These are phyloP conservation scores for Cercophora sp. DNA, from an alignment of 495 filamentous ascomycete species.

Conservation along the genomic window DNA sequence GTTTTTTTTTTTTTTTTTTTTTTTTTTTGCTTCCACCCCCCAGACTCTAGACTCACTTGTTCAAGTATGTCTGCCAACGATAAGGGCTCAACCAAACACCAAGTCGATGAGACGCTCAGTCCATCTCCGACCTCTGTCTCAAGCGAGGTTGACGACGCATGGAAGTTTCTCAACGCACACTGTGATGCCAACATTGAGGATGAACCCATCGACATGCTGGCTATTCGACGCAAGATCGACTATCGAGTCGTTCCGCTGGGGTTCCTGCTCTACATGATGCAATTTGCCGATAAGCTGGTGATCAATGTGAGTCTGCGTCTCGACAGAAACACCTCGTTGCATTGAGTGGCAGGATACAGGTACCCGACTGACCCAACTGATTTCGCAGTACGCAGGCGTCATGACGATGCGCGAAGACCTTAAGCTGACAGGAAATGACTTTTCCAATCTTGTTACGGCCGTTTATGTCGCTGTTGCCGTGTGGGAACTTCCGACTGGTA, in stretches of 20 bases:
- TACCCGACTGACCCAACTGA: not conserved
- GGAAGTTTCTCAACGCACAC: slow-evolving; percentile 33
- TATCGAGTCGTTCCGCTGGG: slow-evolving; percentile 44
- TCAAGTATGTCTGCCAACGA: too few relatives aligned
- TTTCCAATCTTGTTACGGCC: slow-evolving; percentile 34
- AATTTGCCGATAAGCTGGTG: slow-evolving; percentile 64
- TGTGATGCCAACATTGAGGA: slow-evolving; percentile 16
- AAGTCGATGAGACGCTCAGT: too few relatives aligned
- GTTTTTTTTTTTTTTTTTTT: too few relatives aligned
- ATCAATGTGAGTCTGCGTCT: slow-evolving; percentile 41
- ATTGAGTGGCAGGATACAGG: too few relatives aligned
- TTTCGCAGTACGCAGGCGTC: slow-evolving; percentile 34
- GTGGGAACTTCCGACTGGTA: slow-evolving; percentile 36
- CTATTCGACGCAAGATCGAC: slow-evolving; percentile 35
- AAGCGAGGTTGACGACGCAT: slow-evolving; percentile 28
- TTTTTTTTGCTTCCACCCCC: too few relatives aligned
- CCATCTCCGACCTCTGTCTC: not conserved
- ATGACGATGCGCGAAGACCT: slow-evolving; percentile 34
- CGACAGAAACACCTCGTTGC: not conserved
- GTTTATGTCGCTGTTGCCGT: slow-evolving; percentile 30
- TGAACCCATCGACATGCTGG: slow-evolving; percentile 19
- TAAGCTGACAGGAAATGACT: slow-evolving; percentile 32
- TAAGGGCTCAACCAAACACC: too few relatives aligned
- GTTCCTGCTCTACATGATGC: slow-evolving; percentile 60
- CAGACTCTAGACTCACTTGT: too few relatives aligned